Evolutionary conservation across 2,329 filamentous ascomycete genomes (phyloP), one percentile per base, ranked within the genome.

Genomic region (Helotiales sp.): DNA sequence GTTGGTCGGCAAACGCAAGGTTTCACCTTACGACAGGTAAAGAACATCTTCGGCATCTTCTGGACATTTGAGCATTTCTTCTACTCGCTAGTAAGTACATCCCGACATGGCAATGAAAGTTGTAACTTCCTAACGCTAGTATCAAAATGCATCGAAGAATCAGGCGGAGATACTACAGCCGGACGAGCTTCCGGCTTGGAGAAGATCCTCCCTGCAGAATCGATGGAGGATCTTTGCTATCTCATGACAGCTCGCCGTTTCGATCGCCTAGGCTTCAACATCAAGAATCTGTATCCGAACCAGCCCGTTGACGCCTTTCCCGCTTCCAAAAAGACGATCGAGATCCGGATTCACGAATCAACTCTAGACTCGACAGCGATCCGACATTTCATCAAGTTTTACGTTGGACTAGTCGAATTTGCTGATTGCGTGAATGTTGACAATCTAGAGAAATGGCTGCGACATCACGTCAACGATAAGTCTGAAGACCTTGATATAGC

Each of bases 281-380:
- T 52, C 22, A 27, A 24, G n/a, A 38, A 47, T 12, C 4, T 36
- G 4, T 6, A 25, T 6, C 8, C 4, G 12, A 31, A 6, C 4
- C 30, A 22, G 10, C 5, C 13, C 12, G 31, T 38, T 3, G 9
- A 36, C 4, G 17, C 13, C 6, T 19, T 15, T 15, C 9, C 22
- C 10, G 24, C 5, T 3, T 6, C 19, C 9, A 54, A 54, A 29
- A 30, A 53, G 5, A 61, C 59, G 10, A 60, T 67, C n/a, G 66
- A 68, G 38, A 67, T 67, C 50, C 52, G 64, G 8, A 50, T 60
- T 19, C 63, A 66, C 44, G 52, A 55, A 12, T 60, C 56, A 2
- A 55, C 54, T 1, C 38, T 67, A 1, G 57, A 62, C 33, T 22
- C 46, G 1, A 52, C 54, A 7, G 55, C 44, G 2, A 47, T 67